Percentiles rank a stretch among this genome's conserved stretches.
These are phyloP conservation scores for Smittium culicis DNA, from an alignment of 371 early-diverging fungal species.

Conservation along the genomic window DNA sequence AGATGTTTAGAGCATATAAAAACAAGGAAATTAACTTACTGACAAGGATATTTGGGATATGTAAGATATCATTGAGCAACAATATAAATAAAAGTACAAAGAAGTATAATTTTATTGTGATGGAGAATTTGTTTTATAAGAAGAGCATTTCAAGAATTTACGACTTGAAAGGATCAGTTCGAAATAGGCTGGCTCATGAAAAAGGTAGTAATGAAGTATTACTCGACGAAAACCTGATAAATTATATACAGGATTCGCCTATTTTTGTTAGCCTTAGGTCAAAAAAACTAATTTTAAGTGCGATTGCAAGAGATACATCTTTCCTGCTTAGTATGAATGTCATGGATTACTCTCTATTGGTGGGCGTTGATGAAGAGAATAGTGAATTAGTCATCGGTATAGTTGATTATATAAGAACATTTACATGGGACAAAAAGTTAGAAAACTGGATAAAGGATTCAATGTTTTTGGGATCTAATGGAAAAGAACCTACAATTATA, in stretches of 20 bases:
- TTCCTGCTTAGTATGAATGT: conserved; percentile 76
- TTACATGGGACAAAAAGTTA: conserved; percentile 91
- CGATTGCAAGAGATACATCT: conserved; percentile 76
- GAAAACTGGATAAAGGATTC: conserved; percentile 92
- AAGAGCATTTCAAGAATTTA: conserved; percentile 56
- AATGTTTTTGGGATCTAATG: conserved; percentile 67
- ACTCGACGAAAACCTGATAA: conserved; percentile 1
- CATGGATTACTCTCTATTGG: conserved; percentile 90
- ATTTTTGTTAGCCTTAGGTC: conserved; percentile 77
- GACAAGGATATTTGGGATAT: conserved; percentile 87
- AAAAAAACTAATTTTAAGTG: conserved; percentile 58
- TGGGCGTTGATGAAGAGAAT: conserved; percentile 70
- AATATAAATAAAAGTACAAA: conserved; percentile 57
- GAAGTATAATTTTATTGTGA: conserved; percentile 69
- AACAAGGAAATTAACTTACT: conserved; percentile 71
- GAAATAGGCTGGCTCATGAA: conserved; percentile 77
- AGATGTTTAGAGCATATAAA: conserved; percentile 69
- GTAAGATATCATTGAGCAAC: conserved; percentile 73
- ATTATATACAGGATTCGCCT: conserved; percentile 65
- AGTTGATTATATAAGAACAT: conserved; percentile 70
- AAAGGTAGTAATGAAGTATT: conserved; percentile 6
- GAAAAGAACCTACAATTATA: conserved; percentile 82
- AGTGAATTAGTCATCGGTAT: conserved; percentile 82
- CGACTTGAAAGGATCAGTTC: conserved; percentile 87
- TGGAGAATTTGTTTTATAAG: conserved; percentile 90